Percentiles rank a stretch among this genome's conserved stretches.
phyloP scores from a whole-genome alignment of 345 rosid species.

The Limnanthes douglasii region DNA sequence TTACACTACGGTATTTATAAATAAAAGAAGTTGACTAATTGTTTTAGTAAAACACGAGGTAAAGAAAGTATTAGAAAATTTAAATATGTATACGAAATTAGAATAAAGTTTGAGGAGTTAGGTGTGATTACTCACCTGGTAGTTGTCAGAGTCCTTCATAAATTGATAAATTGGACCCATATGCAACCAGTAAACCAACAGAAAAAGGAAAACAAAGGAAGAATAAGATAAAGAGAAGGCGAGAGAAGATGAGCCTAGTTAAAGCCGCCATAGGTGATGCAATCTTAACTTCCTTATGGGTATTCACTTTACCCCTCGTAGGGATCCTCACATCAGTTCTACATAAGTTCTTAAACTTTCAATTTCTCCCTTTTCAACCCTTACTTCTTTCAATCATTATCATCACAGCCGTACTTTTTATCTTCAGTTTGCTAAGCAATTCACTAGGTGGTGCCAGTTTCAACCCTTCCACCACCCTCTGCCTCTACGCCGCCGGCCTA shows the following conservation, averaged over 20 bases:
- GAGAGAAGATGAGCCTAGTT: constrained; percentile 13
- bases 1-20: no score
- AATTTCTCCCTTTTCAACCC: not conserved
- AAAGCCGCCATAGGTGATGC: constrained; percentile 30
- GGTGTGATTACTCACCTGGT: no score
- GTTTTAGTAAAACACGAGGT: no score
- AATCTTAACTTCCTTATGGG: constrained; percentile 28
- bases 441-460: constrained; percentile 39
- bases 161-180: no score
- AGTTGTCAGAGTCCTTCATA: no score
- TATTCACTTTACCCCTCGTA: constrained; percentile 15
- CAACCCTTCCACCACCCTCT: constrained; percentile 30
- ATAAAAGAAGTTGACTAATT: no score
- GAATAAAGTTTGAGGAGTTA: no score
- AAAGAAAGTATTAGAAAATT: no score
- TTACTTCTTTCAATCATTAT: constrained; percentile 7
- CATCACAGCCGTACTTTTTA: constrained; percentile 10
- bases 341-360: constrained; percentile 12
- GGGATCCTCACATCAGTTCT: constrained; percentile 13
- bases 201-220: not conserved
- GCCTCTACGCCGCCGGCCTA: constrained; percentile 28
- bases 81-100: no score
- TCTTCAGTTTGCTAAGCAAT: constrained; percentile 16
- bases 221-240: not conserved
- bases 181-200: no score